Percentiles rank a stretch among this genome's conserved stretches.
Evolutionary conservation across 2,329 filamentous ascomycete species (phyloP).

Genomic region (Exophiala dermatitidis): DNA sequence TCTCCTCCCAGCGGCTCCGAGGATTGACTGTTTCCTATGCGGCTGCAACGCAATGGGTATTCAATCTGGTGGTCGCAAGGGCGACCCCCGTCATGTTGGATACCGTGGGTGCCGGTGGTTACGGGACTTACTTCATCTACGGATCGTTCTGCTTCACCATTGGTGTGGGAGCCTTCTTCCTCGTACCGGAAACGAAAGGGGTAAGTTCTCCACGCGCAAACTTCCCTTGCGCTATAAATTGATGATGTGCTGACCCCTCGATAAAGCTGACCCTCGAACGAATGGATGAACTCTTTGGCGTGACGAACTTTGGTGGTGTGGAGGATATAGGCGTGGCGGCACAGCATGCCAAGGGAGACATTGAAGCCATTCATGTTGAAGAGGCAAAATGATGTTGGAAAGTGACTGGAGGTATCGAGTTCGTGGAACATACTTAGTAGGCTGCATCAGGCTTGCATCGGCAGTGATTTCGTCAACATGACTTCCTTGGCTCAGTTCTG

Average conservation of each 20-base stretch:
- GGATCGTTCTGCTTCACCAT: slow-evolving; percentile 59
- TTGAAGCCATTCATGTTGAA: slow-evolving; percentile 14
- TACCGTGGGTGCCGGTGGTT: slow-evolving; percentile 44
- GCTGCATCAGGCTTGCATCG: no score
- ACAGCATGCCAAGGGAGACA: slow-evolving; percentile 12
- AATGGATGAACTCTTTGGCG: slow-evolving; percentile 61
- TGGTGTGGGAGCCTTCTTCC: slow-evolving; percentile 59
- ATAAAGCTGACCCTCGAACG: slow-evolving; percentile 48
- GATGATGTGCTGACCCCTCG: slow-evolving; percentile 25
- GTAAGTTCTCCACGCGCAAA: slow-evolving; percentile 28
- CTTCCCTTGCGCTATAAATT: neutral
- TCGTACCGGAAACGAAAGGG: slow-evolving; percentile 67
- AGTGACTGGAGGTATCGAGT: no score
- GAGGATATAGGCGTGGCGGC: slow-evolving; percentile 17
- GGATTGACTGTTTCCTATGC: slow-evolving; percentile 62
- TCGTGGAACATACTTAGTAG: no score
- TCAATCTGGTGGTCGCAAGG: slow-evolving; percentile 65
- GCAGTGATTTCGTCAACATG: no score
- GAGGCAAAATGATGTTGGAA: slow-evolving; percentile 4
- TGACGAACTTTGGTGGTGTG: slow-evolving; percentile 39
- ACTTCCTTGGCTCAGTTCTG: no score
- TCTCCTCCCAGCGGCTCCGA: slow-evolving; percentile 59
- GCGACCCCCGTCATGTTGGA: slow-evolving; percentile 48
- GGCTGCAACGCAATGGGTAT: slow-evolving; percentile 64
- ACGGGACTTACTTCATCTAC: slow-evolving; percentile 62